Conservation (phyloP, 208 protist species). For the Balamuthia mandrillaris region DNA sequence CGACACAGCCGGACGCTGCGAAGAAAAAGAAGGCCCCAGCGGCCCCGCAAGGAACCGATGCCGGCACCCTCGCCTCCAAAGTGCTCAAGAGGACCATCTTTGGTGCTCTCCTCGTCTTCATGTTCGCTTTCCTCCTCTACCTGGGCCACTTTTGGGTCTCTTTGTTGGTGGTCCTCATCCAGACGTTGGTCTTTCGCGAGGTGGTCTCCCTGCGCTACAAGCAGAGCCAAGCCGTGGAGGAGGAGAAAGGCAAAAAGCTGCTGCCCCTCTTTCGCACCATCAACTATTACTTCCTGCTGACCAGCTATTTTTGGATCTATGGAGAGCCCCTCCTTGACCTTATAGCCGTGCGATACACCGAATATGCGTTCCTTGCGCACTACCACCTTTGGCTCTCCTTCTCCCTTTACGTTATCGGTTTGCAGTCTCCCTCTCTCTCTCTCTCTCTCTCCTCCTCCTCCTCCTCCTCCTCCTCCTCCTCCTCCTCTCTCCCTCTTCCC, state of each 20-base stretch:
- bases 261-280: background rate
- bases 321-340: background rate
- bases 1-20: too few relatives aligned
- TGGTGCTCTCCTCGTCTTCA: background rate
- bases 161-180: slow-evolving; percentile 32
- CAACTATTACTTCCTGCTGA: slow-evolving; percentile 27
- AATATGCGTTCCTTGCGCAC: too few relatives aligned
- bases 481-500: slow-evolving; percentile 6
- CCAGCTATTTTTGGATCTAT: slow-evolving; percentile 39
- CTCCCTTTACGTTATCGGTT: too few relatives aligned
- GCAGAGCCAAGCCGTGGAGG: too few relatives aligned
- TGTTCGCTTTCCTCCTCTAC: background rate
- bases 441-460: background rate
- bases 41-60: background rate
- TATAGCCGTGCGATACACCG: background rate
- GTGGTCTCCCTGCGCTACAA: slow-evolving; percentile 27
- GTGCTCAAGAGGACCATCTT: background rate
- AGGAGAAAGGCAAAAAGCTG: slow-evolving; percentile 42
- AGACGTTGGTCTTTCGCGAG: slow-evolving; percentile 41
- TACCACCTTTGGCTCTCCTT: too few relatives aligned
- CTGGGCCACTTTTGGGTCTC: slow-evolving; percentile 28
- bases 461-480: background rate
- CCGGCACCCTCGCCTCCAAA: background rate
- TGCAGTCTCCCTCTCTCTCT: too few relatives aligned
- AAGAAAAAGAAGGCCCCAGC: background rate